These are phyloP conservation scores for Dipodascus geniculatus DNA, from an alignment of 805 yeast species.

Conservation along the genomic window DNA sequence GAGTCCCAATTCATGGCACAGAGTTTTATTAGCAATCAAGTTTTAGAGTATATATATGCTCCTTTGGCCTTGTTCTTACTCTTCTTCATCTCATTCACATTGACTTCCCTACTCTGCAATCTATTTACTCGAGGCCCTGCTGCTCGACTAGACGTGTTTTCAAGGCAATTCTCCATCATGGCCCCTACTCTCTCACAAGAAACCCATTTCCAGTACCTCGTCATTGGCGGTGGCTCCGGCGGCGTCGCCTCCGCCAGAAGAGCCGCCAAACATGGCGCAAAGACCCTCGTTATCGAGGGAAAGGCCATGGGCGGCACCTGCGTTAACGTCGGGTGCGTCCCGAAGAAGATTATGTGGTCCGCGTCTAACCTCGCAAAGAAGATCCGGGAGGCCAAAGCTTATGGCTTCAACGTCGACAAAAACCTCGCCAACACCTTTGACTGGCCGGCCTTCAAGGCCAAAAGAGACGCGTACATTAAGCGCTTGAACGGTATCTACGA, in stretches of 20 bases:
- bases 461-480: slow-evolving; percentile 83
- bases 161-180: slow-evolving; percentile 28
- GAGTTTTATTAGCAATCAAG: background rate
- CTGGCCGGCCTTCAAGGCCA: slow-evolving; percentile 72
- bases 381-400: slow-evolving; percentile 62
- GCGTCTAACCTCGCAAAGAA: slow-evolving; percentile 82
- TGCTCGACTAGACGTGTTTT: slow-evolving; percentile 1
- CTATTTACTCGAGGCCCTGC: background rate
- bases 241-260: slow-evolving; percentile 98
- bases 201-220: slow-evolving; percentile 73
- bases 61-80: background rate
- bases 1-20: too few relatives aligned
- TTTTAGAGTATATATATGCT: background rate
- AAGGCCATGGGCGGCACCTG: slow-evolving; percentile 91
- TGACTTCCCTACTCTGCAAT: background rate
- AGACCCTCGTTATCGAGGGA: slow-evolving; percentile 71
- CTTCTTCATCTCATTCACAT: background rate
- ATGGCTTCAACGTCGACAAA: slow-evolving; percentile 60
- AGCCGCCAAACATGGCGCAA: slow-evolving; percentile 86
- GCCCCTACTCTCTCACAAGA: slow-evolving; percentile 32
- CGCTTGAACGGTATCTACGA: slow-evolving; percentile 91
- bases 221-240: slow-evolving; percentile 98
- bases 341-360: slow-evolving; percentile 98
- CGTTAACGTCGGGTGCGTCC: slow-evolving; percentile 98
- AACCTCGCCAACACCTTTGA: slow-evolving; percentile 51